phyloP scores from a whole-genome alignment of 345 rosid genomes.

The Gossypium turneri region DNA sequence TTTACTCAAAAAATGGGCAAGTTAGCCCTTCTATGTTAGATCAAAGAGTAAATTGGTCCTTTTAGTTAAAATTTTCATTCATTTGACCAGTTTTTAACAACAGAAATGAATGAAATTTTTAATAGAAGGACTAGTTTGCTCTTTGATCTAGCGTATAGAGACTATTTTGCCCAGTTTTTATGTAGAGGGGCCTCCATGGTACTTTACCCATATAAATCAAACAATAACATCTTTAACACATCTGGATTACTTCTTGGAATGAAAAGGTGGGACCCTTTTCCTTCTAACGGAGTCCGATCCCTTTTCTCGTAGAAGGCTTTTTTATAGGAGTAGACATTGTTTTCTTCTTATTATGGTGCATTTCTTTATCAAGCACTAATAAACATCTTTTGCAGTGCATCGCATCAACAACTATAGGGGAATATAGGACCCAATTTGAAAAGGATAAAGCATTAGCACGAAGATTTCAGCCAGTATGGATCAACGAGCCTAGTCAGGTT shows the following conservation, averaged over 20 bases:
- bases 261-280: background rate
- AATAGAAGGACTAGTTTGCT: too few species aligned
- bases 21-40: too few species aligned
- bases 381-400: conserved; percentile 67
- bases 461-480: conserved; percentile 88
- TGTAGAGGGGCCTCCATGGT: too few species aligned
- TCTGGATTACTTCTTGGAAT: background rate
- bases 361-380: conserved; percentile 10
- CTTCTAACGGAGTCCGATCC: background rate
- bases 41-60: too few species aligned
- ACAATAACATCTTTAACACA: background rate
- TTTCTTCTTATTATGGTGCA: background rate
- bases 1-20: too few species aligned
- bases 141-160: too few species aligned
- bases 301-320: background rate
- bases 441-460: conserved; percentile 93
- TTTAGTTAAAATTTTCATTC: too few species aligned
- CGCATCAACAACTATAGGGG: conserved; percentile 89
- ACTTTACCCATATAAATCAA: too few species aligned
- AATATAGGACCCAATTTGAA: conserved; percentile 80
- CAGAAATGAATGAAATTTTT: too few species aligned
- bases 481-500: conserved; percentile 93
- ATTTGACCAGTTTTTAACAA: too few species aligned
- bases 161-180: too few species aligned
- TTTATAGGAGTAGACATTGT: background rate